phyloP scores from a whole-genome alignment of 148 eudicot species.

The Selenicereus undatus region DNA sequence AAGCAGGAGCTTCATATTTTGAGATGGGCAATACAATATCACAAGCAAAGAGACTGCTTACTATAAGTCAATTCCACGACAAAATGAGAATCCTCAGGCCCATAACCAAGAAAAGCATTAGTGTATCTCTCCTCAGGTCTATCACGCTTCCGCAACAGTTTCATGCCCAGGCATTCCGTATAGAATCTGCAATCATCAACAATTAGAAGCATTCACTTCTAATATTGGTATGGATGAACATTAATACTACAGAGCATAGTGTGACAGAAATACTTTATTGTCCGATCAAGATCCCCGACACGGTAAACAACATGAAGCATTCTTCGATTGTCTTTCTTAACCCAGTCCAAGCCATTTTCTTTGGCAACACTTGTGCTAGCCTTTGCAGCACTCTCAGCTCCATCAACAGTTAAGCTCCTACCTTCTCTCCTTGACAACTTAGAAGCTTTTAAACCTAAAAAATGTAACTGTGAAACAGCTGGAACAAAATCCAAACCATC shows the following conservation, averaged over 20 bases:
- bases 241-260: slow-evolving; percentile 10
- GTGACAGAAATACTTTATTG: slow-evolving; percentile 34
- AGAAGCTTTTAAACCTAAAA: slow-evolving; percentile 44
- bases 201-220: background rate
- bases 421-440: slow-evolving; percentile 38
- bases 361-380: slow-evolving; percentile 36
- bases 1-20: background rate
- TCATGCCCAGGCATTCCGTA: slow-evolving; percentile 50
- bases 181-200: slow-evolving; percentile 37
- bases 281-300: slow-evolving; percentile 48
- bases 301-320: slow-evolving; percentile 54
- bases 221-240: background rate
- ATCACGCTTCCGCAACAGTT: slow-evolving; percentile 43
- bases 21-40: slow-evolving; percentile 3
- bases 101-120: slow-evolving; percentile 50
- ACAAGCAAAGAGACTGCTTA: slow-evolving; percentile 17
- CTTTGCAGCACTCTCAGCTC: slow-evolving; percentile 46
- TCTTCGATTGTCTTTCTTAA: slow-evolving; percentile 43
- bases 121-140: slow-evolving; percentile 48
- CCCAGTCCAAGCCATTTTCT: slow-evolving; percentile 44
- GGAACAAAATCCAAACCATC: slow-evolving; percentile 22
- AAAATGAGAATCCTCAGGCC: slow-evolving; percentile 51
- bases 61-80: slow-evolving; percentile 46
- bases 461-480: slow-evolving; percentile 57
- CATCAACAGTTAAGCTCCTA: slow-evolving; percentile 31